Evolutionary conservation across 805 yeast genomes (phyloP), one percentile per base, ranked within the genome.

Genomic region (Ogataea philodendri): DNA sequence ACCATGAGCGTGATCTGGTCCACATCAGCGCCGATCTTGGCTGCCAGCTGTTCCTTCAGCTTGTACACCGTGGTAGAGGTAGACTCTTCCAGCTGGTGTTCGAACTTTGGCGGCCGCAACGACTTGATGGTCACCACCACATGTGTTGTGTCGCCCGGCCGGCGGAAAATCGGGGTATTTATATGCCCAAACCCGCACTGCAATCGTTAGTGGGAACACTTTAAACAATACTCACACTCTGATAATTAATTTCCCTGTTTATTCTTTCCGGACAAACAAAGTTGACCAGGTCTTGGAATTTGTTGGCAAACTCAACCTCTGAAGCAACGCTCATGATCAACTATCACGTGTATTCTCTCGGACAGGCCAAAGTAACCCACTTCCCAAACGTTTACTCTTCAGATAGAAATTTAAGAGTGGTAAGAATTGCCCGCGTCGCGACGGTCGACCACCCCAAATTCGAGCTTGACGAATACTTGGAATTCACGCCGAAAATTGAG

Each of bases 101-200:
- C 55, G 57, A 84, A 82, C 52, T 79, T 84, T 5, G 95, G 95
- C 4, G 81, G 74, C 49, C 79, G 77, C 36, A 86, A 72, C 19
- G 89, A 81, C 57, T 81, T 81, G 54, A 85, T 67, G 4, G 57
- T 49, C 10, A 72, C 60, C 9, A 19, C 30, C n/a, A 54, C 28
- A 2, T 30, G 18, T 20, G 47, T 49, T 32, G 39, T 33, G 35
- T 62, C 59, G 14, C 64, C 60, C 4, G 54, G 47, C 5, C 67
- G 52, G 30, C 43, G 26, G 25, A 57, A 60, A 1, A 61, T 33
- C 0, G 65, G 48, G 0, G 65, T 60, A 25, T 61, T 29, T 13
- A 36, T 30, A 13, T 20, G 39, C 7, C 31, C 39, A 26, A 36
- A 36, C 14, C 26, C 30, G 17, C 34, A 30, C 39, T 36, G 15